These are phyloP conservation scores for Phoenix roebelenii DNA, from an alignment of 176 grass and related monocot species.

Conservation along the genomic window DNA sequence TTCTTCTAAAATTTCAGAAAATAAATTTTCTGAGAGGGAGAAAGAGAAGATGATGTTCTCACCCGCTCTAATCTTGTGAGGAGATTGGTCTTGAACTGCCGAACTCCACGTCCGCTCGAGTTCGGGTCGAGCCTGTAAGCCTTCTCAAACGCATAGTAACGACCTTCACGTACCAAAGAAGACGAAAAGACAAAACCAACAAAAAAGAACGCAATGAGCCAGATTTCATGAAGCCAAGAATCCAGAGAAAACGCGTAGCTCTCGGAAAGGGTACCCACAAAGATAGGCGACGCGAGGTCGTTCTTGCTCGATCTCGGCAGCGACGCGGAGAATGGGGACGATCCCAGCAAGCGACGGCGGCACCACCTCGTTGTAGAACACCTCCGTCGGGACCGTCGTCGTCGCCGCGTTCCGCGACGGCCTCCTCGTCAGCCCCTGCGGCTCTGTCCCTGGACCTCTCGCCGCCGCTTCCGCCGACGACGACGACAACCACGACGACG, in stretches of 20 bases:
- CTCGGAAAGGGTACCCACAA: slow-evolving; percentile 21
- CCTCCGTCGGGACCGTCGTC: slow-evolving; percentile 85
- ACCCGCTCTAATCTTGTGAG: slow-evolving; percentile 81
- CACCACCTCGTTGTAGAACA: slow-evolving; percentile 91
- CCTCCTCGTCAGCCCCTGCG: slow-evolving; percentile 39
- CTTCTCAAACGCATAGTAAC: slow-evolving; percentile 93
- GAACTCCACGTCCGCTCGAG: slow-evolving; percentile 80
- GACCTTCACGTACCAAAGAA: slow-evolving; percentile 28
- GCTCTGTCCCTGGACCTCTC: slow-evolving; percentile 8
- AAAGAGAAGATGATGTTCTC: slow-evolving; percentile 13
- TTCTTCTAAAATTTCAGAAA: no score
- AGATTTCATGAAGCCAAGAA: no score
- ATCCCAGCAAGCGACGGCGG: slow-evolving; percentile 69
- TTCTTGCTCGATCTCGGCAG: slow-evolving; percentile 77
- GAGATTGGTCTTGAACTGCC: slow-evolving; percentile 85
- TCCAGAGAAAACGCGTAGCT: no score
- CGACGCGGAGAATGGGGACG: slow-evolving; percentile 73
- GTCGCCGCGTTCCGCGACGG: slow-evolving; percentile 58
- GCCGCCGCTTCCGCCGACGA: slow-evolving; percentile 2
- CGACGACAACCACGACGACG: background rate
- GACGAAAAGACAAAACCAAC: no score
- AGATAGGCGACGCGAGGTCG: slow-evolving; percentile 84
- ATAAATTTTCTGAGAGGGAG: background rate
- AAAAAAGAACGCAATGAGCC: no score
- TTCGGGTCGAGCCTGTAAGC: slow-evolving; percentile 75